phyloP scores from a whole-genome alignment of 1,284 basidiomycete species.

The Golubevia pallescens region DNA sequence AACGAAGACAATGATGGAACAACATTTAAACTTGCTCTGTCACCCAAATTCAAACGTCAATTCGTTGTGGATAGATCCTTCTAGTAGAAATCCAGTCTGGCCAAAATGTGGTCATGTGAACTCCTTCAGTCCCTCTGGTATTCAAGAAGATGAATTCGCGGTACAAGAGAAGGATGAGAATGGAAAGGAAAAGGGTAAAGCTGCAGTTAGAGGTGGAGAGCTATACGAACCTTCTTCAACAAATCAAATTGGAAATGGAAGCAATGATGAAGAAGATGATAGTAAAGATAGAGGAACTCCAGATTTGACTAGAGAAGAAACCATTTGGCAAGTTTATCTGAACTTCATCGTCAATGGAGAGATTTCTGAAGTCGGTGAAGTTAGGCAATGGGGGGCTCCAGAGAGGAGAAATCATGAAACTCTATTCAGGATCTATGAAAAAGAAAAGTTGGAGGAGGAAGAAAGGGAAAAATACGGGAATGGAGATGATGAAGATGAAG shows the following conservation, averaged over 20 bases:
- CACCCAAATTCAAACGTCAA: conserved; percentile 28
- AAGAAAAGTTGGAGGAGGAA: conserved; percentile 24
- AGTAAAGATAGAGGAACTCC: neutral
- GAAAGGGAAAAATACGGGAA: conserved; percentile 8
- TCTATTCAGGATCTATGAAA: conserved; percentile 5
- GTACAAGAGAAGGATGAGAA: conserved; percentile 5
- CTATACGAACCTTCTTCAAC: conserved; percentile 24
- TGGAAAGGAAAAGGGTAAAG: conserved; percentile 16
- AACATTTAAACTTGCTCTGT: conserved; percentile 34
- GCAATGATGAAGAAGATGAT: conserved; percentile 11
- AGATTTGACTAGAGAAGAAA: conserved; percentile 30
- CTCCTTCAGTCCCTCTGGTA: conserved; percentile 16
- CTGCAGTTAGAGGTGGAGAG: conserved; percentile 31
- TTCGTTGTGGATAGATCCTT: conserved; percentile 41
- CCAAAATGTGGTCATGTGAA: conserved; percentile 34
- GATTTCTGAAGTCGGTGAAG: conserved; percentile 17
- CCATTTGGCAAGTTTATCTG: conserved; percentile 37
- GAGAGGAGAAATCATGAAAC: conserved; percentile 6
- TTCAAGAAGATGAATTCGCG: conserved; percentile 1
- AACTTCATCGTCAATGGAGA: conserved; percentile 27
- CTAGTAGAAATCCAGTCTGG: conserved; percentile 23
- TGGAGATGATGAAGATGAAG: conserved; percentile 5
- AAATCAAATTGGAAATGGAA: conserved; percentile 6
- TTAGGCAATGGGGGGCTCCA: conserved; percentile 21
- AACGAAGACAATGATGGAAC: conserved; percentile 42